A percentile compares a stretch with the other conserved stretches of the same genome.
Conservation (phyloP, 306 rosid genomes). For the Fagus crenata region DNA sequence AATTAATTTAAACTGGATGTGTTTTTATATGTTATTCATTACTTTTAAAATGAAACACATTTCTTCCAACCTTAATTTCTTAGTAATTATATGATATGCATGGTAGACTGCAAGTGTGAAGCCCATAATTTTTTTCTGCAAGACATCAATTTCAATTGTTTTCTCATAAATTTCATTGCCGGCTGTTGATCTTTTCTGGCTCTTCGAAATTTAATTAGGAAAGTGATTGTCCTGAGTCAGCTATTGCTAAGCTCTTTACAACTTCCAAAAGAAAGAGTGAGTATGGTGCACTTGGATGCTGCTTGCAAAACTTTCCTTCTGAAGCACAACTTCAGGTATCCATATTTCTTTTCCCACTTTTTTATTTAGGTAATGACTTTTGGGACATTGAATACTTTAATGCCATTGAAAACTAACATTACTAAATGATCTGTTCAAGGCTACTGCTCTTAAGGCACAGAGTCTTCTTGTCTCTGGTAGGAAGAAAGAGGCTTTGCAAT, state of each 20-base stretch:
- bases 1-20: background rate
- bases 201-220: constrained; percentile 51
- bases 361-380: constrained; percentile 15
- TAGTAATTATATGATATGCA: background rate
- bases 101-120: background rate
- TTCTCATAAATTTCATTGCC: background rate
- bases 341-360: constrained; percentile 9
- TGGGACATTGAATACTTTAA: constrained; percentile 16
- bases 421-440: constrained; percentile 38
- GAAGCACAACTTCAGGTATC: constrained; percentile 71
- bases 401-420: no score
- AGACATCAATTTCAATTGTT: background rate
- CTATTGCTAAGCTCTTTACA: constrained; percentile 84
- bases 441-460: constrained; percentile 84
- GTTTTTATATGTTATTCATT: background rate
- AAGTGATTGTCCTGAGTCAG: constrained; percentile 72
- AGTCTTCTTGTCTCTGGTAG: constrained; percentile 82
- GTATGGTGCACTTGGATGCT: constrained; percentile 51
- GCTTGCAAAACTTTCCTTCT: constrained; percentile 76
- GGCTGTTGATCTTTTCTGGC: constrained; percentile 14
- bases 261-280: constrained; percentile 51
- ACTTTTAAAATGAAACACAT: background rate
- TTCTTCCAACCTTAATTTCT: background rate
- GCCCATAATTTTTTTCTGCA: background rate
- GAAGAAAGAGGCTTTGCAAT: constrained; percentile 83